Evolutionary conservation across 768 basidiomycete species (phyloP).

Genomic region (Melanogaster broomeanus): DNA sequence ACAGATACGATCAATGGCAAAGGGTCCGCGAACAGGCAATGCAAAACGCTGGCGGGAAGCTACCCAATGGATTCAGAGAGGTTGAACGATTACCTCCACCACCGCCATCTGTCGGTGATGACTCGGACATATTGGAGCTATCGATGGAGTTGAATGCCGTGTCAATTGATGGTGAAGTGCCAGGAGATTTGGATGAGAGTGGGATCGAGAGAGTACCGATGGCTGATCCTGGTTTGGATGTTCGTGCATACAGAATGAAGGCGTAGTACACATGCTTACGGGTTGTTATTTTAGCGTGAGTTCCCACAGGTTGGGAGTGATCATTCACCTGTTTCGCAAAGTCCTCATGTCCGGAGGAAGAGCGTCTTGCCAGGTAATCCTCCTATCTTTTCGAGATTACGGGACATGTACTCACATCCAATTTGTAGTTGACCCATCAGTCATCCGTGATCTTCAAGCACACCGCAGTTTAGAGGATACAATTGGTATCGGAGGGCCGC

Average conservation of each 20-base stretch:
- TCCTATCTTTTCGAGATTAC: conserved; percentile 5
- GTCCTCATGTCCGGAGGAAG: conserved; percentile 90
- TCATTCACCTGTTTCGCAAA: conserved; percentile 55
- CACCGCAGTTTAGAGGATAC: conserved; percentile 79
- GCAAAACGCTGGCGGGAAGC: conserved; percentile 65
- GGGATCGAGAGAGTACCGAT: conserved; percentile 89
- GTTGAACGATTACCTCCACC: conserved; percentile 74
- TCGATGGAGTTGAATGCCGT: conserved; percentile 88
- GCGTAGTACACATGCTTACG: conserved; percentile 19
- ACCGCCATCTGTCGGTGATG: conserved; percentile 74
- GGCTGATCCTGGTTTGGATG: conserved; percentile 88
- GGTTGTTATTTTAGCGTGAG: conserved; percentile 48
- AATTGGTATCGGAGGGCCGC: conserved; percentile 28
- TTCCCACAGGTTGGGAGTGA: conserved; percentile 68
- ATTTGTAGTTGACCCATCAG: conserved; percentile 78
- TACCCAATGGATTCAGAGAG: conserved; percentile 73
- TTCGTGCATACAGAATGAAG: conserved; percentile 43
- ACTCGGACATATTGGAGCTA: conserved; percentile 84
- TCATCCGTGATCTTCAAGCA: conserved; percentile 84
- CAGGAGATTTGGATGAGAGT: conserved; percentile 73
- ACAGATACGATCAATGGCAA: conserved; percentile 90
- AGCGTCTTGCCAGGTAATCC: conserved; percentile 84
- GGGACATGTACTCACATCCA: conserved; percentile 15
- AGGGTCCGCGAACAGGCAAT: conserved; percentile 77
- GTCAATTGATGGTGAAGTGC: conserved; percentile 66